Conservation (phyloP, 2,329 filamentous ascomycete species). For the Mycogone perniciosa region DNA sequence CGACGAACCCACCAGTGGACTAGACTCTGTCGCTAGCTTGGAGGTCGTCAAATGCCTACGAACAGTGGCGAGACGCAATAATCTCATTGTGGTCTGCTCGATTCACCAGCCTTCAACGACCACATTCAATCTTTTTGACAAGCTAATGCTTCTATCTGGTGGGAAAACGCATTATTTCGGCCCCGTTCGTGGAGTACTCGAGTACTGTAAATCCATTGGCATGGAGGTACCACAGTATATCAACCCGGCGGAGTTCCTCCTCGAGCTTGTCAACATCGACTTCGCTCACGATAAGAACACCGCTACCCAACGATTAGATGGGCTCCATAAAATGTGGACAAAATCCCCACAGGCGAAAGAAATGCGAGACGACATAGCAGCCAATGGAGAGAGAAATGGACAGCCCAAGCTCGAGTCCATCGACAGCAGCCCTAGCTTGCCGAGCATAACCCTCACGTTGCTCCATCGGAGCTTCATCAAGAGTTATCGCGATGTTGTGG, state of each 20-base stretch:
- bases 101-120: conserved; percentile 81
- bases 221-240: conserved; percentile 60
- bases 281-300: conserved; percentile 49
- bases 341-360: conserved; percentile 17
- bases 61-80: conserved; percentile 58
- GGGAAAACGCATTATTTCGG: conserved; percentile 72
- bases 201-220: conserved; percentile 58
- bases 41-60: conserved; percentile 72
- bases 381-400: conserved; percentile 23
- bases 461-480: conserved; percentile 78
- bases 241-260: conserved; percentile 74
- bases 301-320: conserved; percentile 31
- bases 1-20: conserved; percentile 76
- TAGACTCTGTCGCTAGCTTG: conserved; percentile 70
- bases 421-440: conserved; percentile 35
- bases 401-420: conserved; percentile 10
- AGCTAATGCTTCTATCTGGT: conserved; percentile 64
- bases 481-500: conserved; percentile 75
- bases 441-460: conserved; percentile 54
- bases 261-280: conserved; percentile 74
- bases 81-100: conserved; percentile 70
- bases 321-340: conserved; percentile 22
- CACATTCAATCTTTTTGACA: conserved; percentile 76
- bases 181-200: conserved; percentile 46
- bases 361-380: conserved; percentile 21